Percentiles rank a stretch among this genome's conserved stretches.
These are phyloP conservation scores for Pezicula radicicola DNA, from an alignment of 2,329 filamentous ascomycete genomes.

Conservation along the genomic window DNA sequence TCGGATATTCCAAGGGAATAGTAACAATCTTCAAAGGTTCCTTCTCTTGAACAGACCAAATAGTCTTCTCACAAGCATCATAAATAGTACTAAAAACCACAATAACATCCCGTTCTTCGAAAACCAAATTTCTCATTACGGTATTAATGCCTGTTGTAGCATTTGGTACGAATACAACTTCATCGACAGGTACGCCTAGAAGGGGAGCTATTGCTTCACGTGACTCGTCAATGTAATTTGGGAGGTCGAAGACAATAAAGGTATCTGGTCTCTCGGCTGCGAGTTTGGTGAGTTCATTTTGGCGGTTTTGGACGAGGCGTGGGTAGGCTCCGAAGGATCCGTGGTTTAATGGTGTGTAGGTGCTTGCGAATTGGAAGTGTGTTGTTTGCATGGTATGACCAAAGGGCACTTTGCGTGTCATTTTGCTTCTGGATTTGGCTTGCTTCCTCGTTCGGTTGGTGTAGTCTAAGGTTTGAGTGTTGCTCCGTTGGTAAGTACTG, in stretches of 20 bases:
- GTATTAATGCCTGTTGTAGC: constrained; percentile 77
- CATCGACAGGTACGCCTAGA: constrained; percentile 61
- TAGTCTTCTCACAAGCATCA: constrained; percentile 69
- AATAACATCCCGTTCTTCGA: constrained; percentile 65
- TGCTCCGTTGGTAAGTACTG: no score
- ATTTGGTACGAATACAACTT: constrained; percentile 75
- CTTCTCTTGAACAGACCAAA: constrained; percentile 34
- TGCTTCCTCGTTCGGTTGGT: background rate
- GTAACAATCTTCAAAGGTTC: constrained; percentile 4
- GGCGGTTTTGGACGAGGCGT: constrained; percentile 53
- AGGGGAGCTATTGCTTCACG: constrained; percentile 62
- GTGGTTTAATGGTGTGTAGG: constrained; percentile 24
- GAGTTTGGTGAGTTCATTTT: constrained; percentile 61
- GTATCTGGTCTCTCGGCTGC: constrained; percentile 67
- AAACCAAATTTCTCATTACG: constrained; percentile 69
- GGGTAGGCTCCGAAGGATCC: constrained; percentile 82
- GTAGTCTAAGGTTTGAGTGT: no score
- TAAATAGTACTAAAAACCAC: constrained; percentile 78
- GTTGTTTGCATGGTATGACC: constrained; percentile 17
- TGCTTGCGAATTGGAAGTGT: constrained; percentile 20
- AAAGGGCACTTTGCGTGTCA: constrained; percentile 17
- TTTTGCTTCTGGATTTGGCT: background rate
- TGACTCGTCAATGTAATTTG: constrained; percentile 58
- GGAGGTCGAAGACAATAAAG: constrained; percentile 70
- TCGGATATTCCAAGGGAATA: constrained; percentile 65